These are phyloP conservation scores for Cynara cardunculus DNA, from an alignment of 129 eudicot genomes.

Conservation along the genomic window DNA sequence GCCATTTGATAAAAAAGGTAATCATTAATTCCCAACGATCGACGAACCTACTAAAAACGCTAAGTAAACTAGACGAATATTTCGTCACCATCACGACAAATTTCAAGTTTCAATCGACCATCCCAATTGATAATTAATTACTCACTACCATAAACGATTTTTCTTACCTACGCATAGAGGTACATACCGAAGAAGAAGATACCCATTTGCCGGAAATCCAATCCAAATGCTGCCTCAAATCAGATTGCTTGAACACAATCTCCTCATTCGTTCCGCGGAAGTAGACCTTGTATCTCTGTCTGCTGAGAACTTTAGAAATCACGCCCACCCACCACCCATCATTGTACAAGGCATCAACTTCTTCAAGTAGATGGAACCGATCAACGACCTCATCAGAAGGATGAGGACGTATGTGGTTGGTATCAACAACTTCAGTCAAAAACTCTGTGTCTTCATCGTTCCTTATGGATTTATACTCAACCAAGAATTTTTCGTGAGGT, in stretches of 20 bases:
- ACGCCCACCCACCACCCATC: conserved; percentile 99
- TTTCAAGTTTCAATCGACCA: conserved; percentile 6
- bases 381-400: conserved; percentile 43
- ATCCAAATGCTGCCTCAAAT: conserved; percentile 71
- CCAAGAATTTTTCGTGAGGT: conserved; percentile 27
- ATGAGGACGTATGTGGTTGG: conserved; percentile 48
- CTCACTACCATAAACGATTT: not conserved
- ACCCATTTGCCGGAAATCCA: conserved; percentile 88
- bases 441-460: conserved; percentile 56
- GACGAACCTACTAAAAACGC: not conserved
- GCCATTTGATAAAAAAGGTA: not conserved
- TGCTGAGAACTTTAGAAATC: conserved; percentile 45
- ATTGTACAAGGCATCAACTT: conserved; percentile 69
- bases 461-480: conserved; percentile 55
- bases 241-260: conserved; percentile 43
- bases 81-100: not conserved
- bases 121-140: not conserved
- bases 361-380: conserved; percentile 43
- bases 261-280: conserved; percentile 57
- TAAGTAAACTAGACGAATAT: not conserved
- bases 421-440: conserved; percentile 55
- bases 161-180: conserved; percentile 1
- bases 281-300: conserved; percentile 50
- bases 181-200: conserved; percentile 46
- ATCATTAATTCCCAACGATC: not conserved